Conservation (phyloP, 2,329 filamentous ascomycete genomes). For the Talaromyces sp. region DNA sequence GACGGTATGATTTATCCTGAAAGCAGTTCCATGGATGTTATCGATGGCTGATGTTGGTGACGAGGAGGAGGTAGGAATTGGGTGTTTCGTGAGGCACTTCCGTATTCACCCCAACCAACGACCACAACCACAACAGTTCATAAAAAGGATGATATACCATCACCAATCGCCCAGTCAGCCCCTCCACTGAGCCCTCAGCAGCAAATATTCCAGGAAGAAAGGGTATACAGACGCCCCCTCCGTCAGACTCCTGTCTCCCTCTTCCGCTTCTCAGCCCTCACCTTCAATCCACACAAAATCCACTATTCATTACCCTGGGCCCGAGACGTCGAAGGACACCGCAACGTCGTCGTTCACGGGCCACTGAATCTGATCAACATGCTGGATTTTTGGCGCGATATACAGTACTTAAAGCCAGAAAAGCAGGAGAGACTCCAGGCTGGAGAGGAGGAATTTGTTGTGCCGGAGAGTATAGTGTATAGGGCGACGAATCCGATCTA, state of each 20-base stretch:
- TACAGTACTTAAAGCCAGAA: constrained; percentile 21
- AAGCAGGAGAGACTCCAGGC: constrained; percentile 17
- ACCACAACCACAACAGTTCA: background rate
- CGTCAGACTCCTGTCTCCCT: constrained; percentile 62
- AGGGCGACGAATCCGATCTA: constrained; percentile 50
- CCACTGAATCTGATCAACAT: constrained; percentile 76
- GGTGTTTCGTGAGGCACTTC: constrained; percentile 22
- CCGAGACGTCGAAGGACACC: constrained; percentile 67
- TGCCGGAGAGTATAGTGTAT: constrained; percentile 46
- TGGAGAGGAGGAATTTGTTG: constrained; percentile 20
- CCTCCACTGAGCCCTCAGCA: background rate
- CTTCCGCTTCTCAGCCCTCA: constrained; percentile 86
- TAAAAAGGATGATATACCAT: background rate
- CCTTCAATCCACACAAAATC: constrained; percentile 90
- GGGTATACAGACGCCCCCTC: constrained; percentile 46
- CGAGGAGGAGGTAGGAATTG: constrained; percentile 23
- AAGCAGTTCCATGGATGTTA: too few species aligned
- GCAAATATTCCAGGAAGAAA: background rate
- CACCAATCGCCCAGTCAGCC: background rate
- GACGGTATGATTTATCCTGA: constrained; percentile 41
- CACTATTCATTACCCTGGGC: constrained; percentile 75
- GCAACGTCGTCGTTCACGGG: constrained; percentile 76
- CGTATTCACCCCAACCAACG: constrained; percentile 10
- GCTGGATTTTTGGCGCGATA: constrained; percentile 52
- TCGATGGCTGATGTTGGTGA: too few species aligned